Evolutionary conservation across 179 eudicot species (phyloP).

Genomic region (Silene coronaria): DNA sequence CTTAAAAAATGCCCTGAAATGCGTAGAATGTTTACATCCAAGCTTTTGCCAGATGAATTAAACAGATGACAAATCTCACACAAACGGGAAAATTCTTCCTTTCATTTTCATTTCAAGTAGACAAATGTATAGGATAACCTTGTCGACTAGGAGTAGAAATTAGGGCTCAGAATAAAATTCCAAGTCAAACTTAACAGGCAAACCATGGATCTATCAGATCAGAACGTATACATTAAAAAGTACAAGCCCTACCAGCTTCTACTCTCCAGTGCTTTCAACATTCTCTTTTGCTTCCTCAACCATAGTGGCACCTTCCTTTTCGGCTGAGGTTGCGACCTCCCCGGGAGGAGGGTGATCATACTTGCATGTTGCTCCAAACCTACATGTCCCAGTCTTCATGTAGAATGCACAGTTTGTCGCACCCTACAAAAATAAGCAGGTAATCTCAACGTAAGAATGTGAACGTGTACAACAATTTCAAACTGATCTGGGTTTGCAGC

Average conservation of each 20-base stretch:
- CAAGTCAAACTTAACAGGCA: not conserved
- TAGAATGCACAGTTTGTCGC: slow-evolving; percentile 69
- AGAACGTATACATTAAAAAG: not conserved
- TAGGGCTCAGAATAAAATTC: not conserved
- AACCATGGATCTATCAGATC: not conserved
- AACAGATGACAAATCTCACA: not conserved
- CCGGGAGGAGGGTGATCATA: slow-evolving; percentile 98
- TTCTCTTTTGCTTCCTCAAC: slow-evolving; percentile 32
- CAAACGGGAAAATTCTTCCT: not conserved
- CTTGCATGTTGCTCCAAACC: slow-evolving; percentile 72
- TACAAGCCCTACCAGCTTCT: not conserved
- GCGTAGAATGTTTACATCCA: not conserved
- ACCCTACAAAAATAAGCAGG: slow-evolving; percentile 40
- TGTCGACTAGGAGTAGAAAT: not conserved
- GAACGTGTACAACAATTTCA: not conserved
- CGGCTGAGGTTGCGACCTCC: slow-evolving; percentile 54
- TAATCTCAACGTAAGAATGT: not conserved
- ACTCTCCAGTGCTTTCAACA: slow-evolving; percentile 19
- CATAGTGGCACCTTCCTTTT: slow-evolving; percentile 32
- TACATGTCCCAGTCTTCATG: slow-evolving; percentile 93
- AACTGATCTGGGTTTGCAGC: not conserved
- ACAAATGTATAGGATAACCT: not conserved
- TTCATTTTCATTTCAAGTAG: not conserved
- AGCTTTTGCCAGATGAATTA: not conserved
- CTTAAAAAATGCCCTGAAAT: too few relatives aligned